Evolutionary conservation across 192 early-diverging fungal genomes (phyloP), one percentile per base, ranked within the genome.

Genomic region (Phycomyces nitens): DNA sequence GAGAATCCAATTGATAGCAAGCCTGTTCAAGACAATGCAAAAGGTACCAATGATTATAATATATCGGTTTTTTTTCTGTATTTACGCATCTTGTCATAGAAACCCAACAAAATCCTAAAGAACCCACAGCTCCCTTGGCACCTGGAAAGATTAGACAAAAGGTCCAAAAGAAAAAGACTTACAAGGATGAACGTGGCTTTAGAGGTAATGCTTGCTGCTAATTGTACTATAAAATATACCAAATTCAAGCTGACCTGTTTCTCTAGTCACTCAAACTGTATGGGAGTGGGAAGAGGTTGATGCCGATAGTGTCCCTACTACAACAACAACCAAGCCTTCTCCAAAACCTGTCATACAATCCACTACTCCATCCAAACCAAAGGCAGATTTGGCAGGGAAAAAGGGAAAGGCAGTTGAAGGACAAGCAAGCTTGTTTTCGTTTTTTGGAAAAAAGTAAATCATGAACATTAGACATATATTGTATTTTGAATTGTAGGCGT

Each of bases 361-460:
- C 1, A 10, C 2, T 3, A 21, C 2, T 18, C 2, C 47, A 50
- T 11, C 47, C 9, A 24, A 8, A n/a, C 16, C 24, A 53, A 53
- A 23, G 51, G 51, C 11, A 55, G 34, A 24, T n/a, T 8, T 27
- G n/a, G 26, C 3, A n/a, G 26, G 1, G 34, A 55, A 34, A 27
- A 55, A 34, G 12, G 10, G 3, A 29, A 3, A 1, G 11, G 26
- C 34, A 55, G n/a, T 20, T 2, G 51, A 5, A 3, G 53, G 26
- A 14, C 53, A 55, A 16, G 34, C 53, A 14, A 18, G 11, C 29
- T 27, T 55, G 22, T 55, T 55, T 7, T 29, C 24, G n/a, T 55
- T 55, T 27, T 55, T 26, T 26, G 34, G 34, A 15, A 55, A 55
- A 26, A 55, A 55, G 23, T 26, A 55, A 55, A 55, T 34, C 29